phyloP scores from a whole-genome alignment of 2,329 filamentous ascomycete genomes.

The Ophiocordyceps polyrhachis-furcata region DNA sequence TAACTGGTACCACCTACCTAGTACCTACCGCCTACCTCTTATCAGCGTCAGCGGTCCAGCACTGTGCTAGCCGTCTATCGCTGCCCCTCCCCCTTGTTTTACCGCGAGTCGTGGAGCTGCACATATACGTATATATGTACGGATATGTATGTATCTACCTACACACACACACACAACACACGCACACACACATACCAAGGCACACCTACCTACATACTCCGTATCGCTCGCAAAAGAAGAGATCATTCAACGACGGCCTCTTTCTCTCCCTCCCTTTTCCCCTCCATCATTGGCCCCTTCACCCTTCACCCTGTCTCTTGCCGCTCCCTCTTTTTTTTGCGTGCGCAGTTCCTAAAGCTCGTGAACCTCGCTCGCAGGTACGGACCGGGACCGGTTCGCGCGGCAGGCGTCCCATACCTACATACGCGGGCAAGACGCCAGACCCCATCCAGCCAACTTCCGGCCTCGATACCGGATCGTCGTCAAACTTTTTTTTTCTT shows the following conservation, averaged over 20 bases:
- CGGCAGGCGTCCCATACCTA: not conserved
- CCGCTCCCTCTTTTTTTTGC: not conserved
- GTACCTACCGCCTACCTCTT: no score
- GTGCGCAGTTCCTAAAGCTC: not conserved
- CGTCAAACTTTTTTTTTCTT: not conserved
- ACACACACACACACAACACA: no score
- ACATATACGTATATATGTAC: no score
- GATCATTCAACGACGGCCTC: not conserved
- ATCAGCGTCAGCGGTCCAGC: no score
- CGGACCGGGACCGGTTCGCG: not conserved
- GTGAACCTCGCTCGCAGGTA: not conserved
- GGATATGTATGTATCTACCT: no score
- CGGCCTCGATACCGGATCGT: not conserved
- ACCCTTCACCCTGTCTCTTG: not conserved
- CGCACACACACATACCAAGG: no score
- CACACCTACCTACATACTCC: no score
- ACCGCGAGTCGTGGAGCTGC: not conserved
- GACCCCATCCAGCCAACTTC: not conserved
- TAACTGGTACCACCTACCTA: no score
- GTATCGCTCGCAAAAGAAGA: not conserved
- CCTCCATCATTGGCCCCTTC: not conserved
- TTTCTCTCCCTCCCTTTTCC: not conserved
- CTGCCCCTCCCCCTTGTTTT: not conserved
- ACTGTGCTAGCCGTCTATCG: no score
- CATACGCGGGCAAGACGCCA: not conserved